Evolutionary conservation across 495 filamentous ascomycete genomes (phyloP), one percentile per base, ranked within the genome.

Genomic region (Aspergillus bertholletiae): DNA sequence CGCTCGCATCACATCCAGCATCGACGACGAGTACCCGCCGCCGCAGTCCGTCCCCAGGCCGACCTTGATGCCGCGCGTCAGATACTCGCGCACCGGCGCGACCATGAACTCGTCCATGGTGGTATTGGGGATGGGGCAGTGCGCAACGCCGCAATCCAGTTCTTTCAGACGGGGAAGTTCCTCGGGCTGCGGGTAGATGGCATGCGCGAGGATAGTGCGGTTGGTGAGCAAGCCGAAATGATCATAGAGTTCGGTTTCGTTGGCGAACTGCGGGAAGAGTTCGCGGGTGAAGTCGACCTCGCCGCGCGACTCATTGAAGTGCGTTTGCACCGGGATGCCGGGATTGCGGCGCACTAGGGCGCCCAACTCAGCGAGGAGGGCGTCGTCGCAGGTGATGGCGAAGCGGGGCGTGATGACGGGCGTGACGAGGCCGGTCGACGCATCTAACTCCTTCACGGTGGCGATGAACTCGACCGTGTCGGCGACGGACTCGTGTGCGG

Each of bases 41-140:
- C 83, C 83, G 49, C 80, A 83, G 54, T 89, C 85, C 0, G 86
- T 87, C 0, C 85, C 86, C 17, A 88, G 63, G 0, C 83, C 84
- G 12, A 88, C 81, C 57, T 87, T 86, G 49, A 88, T 79, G 0
- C 76, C 84, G 4, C 73, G 70, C 9, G 72, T 64, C 11, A 87
- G 61, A 51, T 84, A 82, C 35, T 79, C 77, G 20, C 83, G 72
- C 1, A 86, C 66, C 0, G 61, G 82, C 4, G 84, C 82, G 3
- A 82, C 79, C 73, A 85, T 83, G 50, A 84, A 84, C 12, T 74
- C 79, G 13, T 81, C 78, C 32, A 86, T 79, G 0, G 82, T 84
- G 51, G 84, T 83, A 54, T 87, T 88, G 0, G 83, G 72, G 30
- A 84, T 72, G 1, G 85, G 85, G 39, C 85, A 88, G 47, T 85